Evolutionary conservation across 2,329 filamentous ascomycete species (phyloP).

Genomic region (Aspergillus sp.): DNA sequence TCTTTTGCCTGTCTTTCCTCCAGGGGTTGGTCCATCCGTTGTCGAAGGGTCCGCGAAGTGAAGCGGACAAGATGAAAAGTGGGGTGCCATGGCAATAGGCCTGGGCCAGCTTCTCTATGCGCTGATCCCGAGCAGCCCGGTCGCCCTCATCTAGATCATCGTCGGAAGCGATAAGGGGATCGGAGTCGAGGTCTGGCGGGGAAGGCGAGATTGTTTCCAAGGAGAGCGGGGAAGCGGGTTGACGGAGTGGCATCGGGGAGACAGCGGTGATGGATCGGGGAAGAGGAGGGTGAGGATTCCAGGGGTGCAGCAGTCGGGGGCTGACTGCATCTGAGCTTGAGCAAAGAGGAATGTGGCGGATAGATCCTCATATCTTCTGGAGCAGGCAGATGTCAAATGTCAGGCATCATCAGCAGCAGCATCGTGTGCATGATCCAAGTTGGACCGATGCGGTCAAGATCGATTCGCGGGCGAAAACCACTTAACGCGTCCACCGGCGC

Average conservation of each 20-base stretch:
- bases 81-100: slow-evolving; percentile 46
- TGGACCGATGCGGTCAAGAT: not conserved
- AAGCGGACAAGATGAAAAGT: slow-evolving; percentile 50
- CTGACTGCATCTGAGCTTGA: slow-evolving; percentile 28
- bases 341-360: slow-evolving; percentile 2
- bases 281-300: slow-evolving; percentile 12
- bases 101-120: slow-evolving; percentile 45
- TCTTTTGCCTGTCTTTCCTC: slow-evolving; percentile 32
- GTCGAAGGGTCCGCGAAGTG: slow-evolving; percentile 49
- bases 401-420: slow-evolving; percentile 3
- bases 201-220: slow-evolving; percentile 38
- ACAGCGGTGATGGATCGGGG: slow-evolving; percentile 14
- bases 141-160: slow-evolving; percentile 39
- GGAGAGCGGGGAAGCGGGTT: slow-evolving; percentile 35
- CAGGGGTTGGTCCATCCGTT: slow-evolving; percentile 51
- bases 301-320: slow-evolving; percentile 22
- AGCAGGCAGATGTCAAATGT: not conserved
- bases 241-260: slow-evolving; percentile 37
- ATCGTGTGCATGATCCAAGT: not conserved
- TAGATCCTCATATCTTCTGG: slow-evolving; percentile 22
- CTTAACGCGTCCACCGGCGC: slow-evolving; percentile 23
- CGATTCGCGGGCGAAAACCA: slow-evolving; percentile 16
- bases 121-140: slow-evolving; percentile 41
- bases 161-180: slow-evolving; percentile 40
- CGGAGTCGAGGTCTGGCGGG: slow-evolving; percentile 27